Base-by-base conservation (phyloP, 1,139 yeast species). In the Geotrichum fermentans region DNA sequence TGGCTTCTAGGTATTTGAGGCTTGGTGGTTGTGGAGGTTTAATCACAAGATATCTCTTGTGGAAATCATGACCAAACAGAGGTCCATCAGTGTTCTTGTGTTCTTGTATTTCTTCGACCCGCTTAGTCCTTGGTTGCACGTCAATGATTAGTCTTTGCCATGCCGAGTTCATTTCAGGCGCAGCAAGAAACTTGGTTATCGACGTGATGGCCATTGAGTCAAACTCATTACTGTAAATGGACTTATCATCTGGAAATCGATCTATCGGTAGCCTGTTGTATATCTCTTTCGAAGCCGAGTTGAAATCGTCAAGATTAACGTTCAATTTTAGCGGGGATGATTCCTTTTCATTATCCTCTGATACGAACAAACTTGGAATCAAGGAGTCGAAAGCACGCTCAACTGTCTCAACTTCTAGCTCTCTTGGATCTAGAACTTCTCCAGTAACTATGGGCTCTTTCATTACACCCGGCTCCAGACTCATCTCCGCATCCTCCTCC, bases 21-120 rank as follows among this genome's bases (percentile, higher is more conserved):
- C 83, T 76, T 7, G 97, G 97, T 0, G 97, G 97, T 50, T 79
- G 78, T 3, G 97, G 98, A 0, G 97, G 70, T n/a, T 63, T 56
- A 24, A 67, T 61, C 29, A 57, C 58, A 36, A 49, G 43, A n/a
- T 55, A 52, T 18, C 60, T 52, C 20, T 59, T 53, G 42, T 58
- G 60, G n/a, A 45, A 40, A 3, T 59, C 61, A 28, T 50, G 54
- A 8, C 54, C 52, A 35, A 54, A 53, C 29, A 56, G 42, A 1
- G 57, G 55, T 1, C 54, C 56, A n/a, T 37, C 39, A 24, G 28
- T 24, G n/a, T 28, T 39, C 5, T 30, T 17, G 20, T 32, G 7
- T 16, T 22, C 16, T 29, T 35, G 21, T 30, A 13, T 36, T 10
- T 29, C 40, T 11, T 46, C 47, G 10, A 18, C 14, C 22, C 36